Evolutionary conservation across 495 filamentous ascomycete genomes (phyloP), one percentile per base, ranked within the genome.

Genomic region (Penicillium dipodomyicola): DNA sequence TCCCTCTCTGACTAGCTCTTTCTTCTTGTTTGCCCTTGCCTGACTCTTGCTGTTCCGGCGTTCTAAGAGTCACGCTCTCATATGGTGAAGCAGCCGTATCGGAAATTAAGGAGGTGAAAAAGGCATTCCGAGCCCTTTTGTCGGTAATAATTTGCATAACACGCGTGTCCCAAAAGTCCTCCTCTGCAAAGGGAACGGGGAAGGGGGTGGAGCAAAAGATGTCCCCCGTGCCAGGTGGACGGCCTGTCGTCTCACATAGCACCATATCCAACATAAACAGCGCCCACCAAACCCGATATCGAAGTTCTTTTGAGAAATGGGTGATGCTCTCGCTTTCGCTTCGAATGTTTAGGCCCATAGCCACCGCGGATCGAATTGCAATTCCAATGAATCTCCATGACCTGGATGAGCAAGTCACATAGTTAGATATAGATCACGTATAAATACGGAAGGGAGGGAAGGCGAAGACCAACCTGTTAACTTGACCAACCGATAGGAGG

Each of bases 341-440:
- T 19, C 83, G 80, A 19, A 87, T 65, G 57, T 88, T 83, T 23
- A 89, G 69, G 12, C 84, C 85, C 52, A 88, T 78, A 0, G 78
- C 77, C 37, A 80, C 69, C 8, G 82, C 83, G 55, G 81, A 79
- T 43, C 84, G 78, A 54, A 87, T 73, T 10, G 82, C 80, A 33
- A 84, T 71, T 23, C 84, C 85, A 63, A 74, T 77, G 27, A 82
- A 72, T 58, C 78, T 75, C 84, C 83, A 89, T 56, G 41, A 57
- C 22, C 56, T 59, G 15, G n/a, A 29, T 55, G 14, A 33, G 14
- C 29, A 11, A 39, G 40, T 8, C 35, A 35, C 27, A 39, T 14
- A 32, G 17, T 57, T 12, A 57, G 32, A 30, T 32, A 17, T 19
- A 5, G 20, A 30, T 14, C 12, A 30, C 10, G 44, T 56, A 48